Conservation (phyloP, 768 basidiomycete species). For the Tylopilus plumbeoviolaceoides region DNA sequence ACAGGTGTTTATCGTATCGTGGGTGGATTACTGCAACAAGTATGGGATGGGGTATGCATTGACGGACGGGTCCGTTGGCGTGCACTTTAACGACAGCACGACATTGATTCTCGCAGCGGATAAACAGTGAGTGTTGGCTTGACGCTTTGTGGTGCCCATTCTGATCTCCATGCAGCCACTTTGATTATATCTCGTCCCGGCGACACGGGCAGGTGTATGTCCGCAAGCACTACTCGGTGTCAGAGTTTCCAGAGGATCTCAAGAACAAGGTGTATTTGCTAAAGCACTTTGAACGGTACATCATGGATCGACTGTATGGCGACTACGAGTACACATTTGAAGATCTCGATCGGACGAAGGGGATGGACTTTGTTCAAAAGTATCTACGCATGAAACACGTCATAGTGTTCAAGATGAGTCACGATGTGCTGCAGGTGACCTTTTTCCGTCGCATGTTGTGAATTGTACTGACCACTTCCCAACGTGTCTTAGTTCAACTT, state of each 20-base stretch:
- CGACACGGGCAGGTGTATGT: slow-evolving; percentile 63
- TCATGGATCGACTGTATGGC: slow-evolving; percentile 84
- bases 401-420: slow-evolving; percentile 94
- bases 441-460: background rate
- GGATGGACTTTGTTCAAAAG: slow-evolving; percentile 95
- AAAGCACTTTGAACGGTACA: slow-evolving; percentile 92
- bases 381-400: slow-evolving; percentile 97
- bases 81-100: slow-evolving; percentile 96
- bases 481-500: slow-evolving; percentile 80
- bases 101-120: slow-evolving; percentile 80
- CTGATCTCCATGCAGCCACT: slow-evolving; percentile 44
- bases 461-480: background rate
- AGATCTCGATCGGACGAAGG: slow-evolving; percentile 61
- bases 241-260: slow-evolving; percentile 74
- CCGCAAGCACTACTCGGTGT: slow-evolving; percentile 67
- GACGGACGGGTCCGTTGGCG: slow-evolving; percentile 91
- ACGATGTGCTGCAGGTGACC: slow-evolving; percentile 89
- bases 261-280: slow-evolving; percentile 89
- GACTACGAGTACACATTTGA: slow-evolving; percentile 81
- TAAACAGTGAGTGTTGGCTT: slow-evolving; percentile 59
- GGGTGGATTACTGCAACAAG: slow-evolving; percentile 99
- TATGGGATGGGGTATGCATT: slow-evolving; percentile 99
- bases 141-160: background rate
- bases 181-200: slow-evolving; percentile 81
- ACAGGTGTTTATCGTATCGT: slow-evolving; percentile 91